Evolutionary conservation across 2,329 filamentous ascomycete genomes (phyloP).

Genomic region (Colletotrichum trifolii): DNA sequence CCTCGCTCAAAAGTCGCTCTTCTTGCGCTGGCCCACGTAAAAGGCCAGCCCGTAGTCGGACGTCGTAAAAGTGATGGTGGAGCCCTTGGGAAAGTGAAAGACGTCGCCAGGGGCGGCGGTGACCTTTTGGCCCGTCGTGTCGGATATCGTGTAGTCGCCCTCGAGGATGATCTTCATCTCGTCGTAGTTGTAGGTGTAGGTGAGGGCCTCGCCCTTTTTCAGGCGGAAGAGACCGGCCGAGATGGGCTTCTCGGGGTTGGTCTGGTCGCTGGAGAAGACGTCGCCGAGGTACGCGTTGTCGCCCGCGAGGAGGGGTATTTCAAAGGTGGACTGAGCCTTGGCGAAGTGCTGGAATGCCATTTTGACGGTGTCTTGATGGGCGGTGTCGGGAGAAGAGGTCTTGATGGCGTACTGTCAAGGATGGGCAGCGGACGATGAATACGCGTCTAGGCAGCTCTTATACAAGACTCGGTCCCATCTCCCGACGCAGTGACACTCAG

Average conservation of each 20-base stretch:
- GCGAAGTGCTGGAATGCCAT: conserved; percentile 64
- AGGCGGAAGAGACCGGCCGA: conserved; percentile 74
- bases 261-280: conserved; percentile 65
- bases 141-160: conserved; percentile 72
- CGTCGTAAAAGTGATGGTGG: conserved; percentile 74
- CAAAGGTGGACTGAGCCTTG: conserved; percentile 68
- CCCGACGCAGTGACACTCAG: too few relatives aligned
- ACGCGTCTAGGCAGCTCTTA: too few relatives aligned
- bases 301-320: conserved; percentile 73
- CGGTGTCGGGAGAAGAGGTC: neutral
- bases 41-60: conserved; percentile 71
- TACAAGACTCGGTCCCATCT: too few relatives aligned
- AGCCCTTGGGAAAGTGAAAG: conserved; percentile 75
- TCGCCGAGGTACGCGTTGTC: conserved; percentile 77
- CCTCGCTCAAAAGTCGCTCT: conserved; percentile 41
- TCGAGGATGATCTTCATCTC: conserved; percentile 81
- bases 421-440: neutral
- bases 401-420: neutral
- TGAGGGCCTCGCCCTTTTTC: conserved; percentile 73
- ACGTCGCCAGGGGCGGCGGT: conserved; percentile 72
- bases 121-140: conserved; percentile 70
- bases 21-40: conserved; percentile 58
- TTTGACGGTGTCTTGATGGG: conserved; percentile 18
- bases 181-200: conserved; percentile 77
- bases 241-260: conserved; percentile 68